Evolutionary conservation across 352 stramenopile genomes (phyloP), one percentile per base, ranked within the genome.

Genomic region (Peronospora farinosa): DNA sequence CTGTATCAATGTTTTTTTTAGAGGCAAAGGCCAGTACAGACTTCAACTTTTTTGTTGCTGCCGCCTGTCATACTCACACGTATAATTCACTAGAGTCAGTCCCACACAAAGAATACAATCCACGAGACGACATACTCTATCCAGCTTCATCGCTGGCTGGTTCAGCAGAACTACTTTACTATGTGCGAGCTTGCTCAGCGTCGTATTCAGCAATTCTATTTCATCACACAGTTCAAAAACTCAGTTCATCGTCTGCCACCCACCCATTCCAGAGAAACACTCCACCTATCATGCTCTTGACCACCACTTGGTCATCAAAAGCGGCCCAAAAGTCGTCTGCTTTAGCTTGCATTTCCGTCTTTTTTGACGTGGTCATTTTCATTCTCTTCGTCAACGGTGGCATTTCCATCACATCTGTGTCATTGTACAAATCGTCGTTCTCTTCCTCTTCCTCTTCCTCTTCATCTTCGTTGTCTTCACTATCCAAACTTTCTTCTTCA

Each of bases 221-320:
- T 16, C 12, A 42, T 16, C 12, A 40, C 11, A 40, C 8, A 30
- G 5, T 33, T 10, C 11, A 40, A 35, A 28, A 13, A 13, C 66
- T 78, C 65, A 6, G 41, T 19, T 8, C 28, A 40, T 39, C 28
- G 33, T 47, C 10, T 3, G 37, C n/a, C 13, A 43, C 54, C 19
- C 0, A 32, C 10, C 28, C 28, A 32, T 11, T 7, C 6, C 4
- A 9, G 0, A 13, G 1, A 33, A 46, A 15, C 9, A 11, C 45
- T 13, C n/a, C 54, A 86, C 78, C 78, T 23, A 89, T 89, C 47
- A 91, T 67, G 17, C 67, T 88, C 54, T 91, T 91, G 15, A 67
- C 45, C 46, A 88, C 65, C 12, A 86, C 55, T 38, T 76, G 49
- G 16, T 54, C 67, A 48, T 91, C 77, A 47, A 88, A 88, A 1